Base-by-base conservation (phyloP, 129 eudicot species). In the Flaveria brownii region DNA sequence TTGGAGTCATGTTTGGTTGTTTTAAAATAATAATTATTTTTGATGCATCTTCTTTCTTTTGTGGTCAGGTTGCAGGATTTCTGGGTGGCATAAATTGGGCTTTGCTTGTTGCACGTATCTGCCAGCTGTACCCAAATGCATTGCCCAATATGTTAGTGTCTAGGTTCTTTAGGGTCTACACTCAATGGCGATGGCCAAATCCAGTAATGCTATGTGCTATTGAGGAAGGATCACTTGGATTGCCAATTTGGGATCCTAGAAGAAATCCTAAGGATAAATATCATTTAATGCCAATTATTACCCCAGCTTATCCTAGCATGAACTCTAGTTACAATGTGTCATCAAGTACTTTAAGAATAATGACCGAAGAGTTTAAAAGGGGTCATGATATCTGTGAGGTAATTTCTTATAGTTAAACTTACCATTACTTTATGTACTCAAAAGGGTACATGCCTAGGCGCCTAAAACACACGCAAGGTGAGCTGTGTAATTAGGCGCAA, bases 71-170 rank as follows among this genome's bases (percentile, higher is more conserved):
- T 70, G 82, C 88, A 46, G 93, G 93, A 18, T 88, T 86, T 71
- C 72, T 88, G 56, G 93, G 93, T 75, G 93, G 93, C 42, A 88
- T 88, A 68, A 88, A 88, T 76, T 88, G 93, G 93, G 93, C 93
- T 56, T 83, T 88, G 77, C 93, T 88, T 33, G 93, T 88, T 77
- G 93, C 93, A 66, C 84, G 93, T 12, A 88, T 88, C 63, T 88
- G 93, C 79, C 93, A 88, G 77, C 85, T 88, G 69, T 88, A 88
- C 75, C 93, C 93, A 22, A 88, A 88, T 75, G 93, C 93, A 17
- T 76, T 86, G 63, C 93, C 93, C 59, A 86, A 80, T 76, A 86
- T 88, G 93, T 50, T 88, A 28, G 93, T 88, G 18, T 84, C 93
- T 51, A 81, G 93, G 20, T 88, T 88, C 82, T 88, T 86, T 68